These are phyloP conservation scores for Fragaria nilgerrensis DNA, from an alignment of 306 rosid genomes.

Conservation along the genomic window DNA sequence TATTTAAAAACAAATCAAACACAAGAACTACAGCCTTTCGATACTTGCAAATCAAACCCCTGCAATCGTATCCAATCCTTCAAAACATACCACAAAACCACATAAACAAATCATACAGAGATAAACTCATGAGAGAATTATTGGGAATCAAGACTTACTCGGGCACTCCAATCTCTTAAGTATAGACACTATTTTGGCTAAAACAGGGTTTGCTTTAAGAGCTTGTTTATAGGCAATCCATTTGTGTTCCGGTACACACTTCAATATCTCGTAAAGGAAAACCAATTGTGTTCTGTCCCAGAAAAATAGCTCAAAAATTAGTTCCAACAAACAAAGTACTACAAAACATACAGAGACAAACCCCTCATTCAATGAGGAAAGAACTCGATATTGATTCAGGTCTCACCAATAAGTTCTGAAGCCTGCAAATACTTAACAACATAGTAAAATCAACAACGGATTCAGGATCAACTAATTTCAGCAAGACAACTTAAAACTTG, in stretches of 20 bases:
- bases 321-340: not conserved
- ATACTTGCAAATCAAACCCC: too few species aligned
- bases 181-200: conserved; percentile 91
- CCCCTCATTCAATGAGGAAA: not conserved
- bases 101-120: conserved; percentile 5
- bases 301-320: conserved; percentile 25
- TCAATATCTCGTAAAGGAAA: conserved; percentile 70
- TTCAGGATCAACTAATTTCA: not conserved
- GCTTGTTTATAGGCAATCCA: conserved; percentile 95
- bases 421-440: not conserved
- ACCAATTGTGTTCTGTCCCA: conserved; percentile 60
- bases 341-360: conserved; percentile 1
- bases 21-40: too few species aligned
- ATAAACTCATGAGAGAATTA: conserved; percentile 7
- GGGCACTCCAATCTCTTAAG: conserved; percentile 96
- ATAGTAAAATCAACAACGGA: not conserved
- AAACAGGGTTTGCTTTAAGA: conserved; percentile 75
- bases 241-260: conserved; percentile 92
- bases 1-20: too few species aligned
- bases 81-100: not conserved
- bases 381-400: not conserved
- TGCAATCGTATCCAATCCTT: too few species aligned
- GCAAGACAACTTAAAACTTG: not conserved
- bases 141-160: conserved; percentile 42
- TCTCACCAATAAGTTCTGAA: not conserved